phyloP scores from a whole-genome alignment of 2,329 filamentous ascomycete species.

The Aspergillus carbonarius region DNA sequence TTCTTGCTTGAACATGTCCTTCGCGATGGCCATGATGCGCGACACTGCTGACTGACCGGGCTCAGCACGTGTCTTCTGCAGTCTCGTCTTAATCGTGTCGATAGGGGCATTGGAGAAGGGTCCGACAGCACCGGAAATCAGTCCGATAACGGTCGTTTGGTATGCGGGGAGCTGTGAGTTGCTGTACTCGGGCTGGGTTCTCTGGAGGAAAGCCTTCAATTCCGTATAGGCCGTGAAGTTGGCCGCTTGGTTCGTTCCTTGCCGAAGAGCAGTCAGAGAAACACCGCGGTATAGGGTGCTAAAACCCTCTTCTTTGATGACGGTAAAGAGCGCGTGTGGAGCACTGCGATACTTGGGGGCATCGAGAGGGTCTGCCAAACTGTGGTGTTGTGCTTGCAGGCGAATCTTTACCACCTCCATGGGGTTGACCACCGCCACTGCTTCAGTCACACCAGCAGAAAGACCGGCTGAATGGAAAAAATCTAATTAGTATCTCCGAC shows the following conservation, averaged over 20 bases:
- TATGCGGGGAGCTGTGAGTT: constrained; percentile 71
- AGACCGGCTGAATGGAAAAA: constrained; percentile 67
- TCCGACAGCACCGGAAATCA: constrained; percentile 91
- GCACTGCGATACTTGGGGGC: constrained; percentile 97
- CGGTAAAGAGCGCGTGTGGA: constrained; percentile 77
- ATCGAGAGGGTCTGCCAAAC: constrained; percentile 94
- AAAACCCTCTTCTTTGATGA: constrained; percentile 85
- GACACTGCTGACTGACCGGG: constrained; percentile 76
- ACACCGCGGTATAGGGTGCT: constrained; percentile 91
- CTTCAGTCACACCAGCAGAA: constrained; percentile 90
- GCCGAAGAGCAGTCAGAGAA: constrained; percentile 84
- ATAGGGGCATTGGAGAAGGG: constrained; percentile 96
- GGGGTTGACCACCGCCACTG: constrained; percentile 91
- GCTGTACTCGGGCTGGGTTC: constrained; percentile 68
- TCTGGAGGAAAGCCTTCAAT: constrained; percentile 76
- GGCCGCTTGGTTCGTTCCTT: constrained; percentile 95
- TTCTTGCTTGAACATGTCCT: constrained; percentile 90
- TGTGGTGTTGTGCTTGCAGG: constrained; percentile 96
- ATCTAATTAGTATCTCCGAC: constrained; percentile 2
- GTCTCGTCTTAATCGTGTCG: constrained; percentile 95
- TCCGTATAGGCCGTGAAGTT: constrained; percentile 99
- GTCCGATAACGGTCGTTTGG: constrained; percentile 86
- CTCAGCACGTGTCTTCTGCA: constrained; percentile 85
- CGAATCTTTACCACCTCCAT: constrained; percentile 99
- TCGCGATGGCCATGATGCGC: constrained; percentile 75